These are phyloP conservation scores for Wickerhamomyces silvicola DNA, from an alignment of 805 yeast species.

Conservation along the genomic window DNA sequence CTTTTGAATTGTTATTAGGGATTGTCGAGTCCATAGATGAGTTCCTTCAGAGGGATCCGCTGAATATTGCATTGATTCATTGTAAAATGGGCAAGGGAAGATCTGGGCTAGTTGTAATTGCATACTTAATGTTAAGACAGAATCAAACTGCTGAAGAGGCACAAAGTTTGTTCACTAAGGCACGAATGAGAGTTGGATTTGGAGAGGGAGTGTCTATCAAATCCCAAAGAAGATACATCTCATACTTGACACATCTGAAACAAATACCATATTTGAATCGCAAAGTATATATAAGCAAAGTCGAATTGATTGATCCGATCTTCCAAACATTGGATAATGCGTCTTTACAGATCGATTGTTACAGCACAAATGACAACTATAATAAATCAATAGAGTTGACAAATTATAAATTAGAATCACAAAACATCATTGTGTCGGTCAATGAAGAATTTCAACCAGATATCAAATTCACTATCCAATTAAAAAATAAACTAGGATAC, in stretches of 20 bases:
- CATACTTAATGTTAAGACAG: slow-evolving; percentile 53
- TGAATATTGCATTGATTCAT: slow-evolving; percentile 64
- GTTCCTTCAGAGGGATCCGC: slow-evolving; percentile 29
- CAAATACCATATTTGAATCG: too few relatives aligned
- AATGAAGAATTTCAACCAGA: too few relatives aligned
- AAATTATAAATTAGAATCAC: too few relatives aligned
- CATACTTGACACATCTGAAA: slow-evolving; percentile 35
- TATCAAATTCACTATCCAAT: too few relatives aligned
- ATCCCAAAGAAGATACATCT: slow-evolving; percentile 63
- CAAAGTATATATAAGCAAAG: neutral
- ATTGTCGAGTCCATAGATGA: slow-evolving; percentile 39
- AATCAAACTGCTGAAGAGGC: slow-evolving; percentile 39
- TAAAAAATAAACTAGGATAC: too few relatives aligned
- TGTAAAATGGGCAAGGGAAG: slow-evolving; percentile 93
- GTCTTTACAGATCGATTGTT: slow-evolving; percentile 8
- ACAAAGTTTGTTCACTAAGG: slow-evolving; percentile 41
- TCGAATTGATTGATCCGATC: slow-evolving; percentile 6
- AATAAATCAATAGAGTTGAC: slow-evolving; percentile 6
- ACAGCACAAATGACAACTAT: slow-evolving; percentile 2
- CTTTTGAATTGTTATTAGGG: slow-evolving; percentile 43
- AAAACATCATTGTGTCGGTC: too few relatives aligned
- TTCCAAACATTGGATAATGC: neutral
- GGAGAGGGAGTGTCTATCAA: slow-evolving; percentile 65
- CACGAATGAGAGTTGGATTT: slow-evolving; percentile 49
- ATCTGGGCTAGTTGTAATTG: slow-evolving; percentile 71